These are phyloP conservation scores for Chenopodium formosanum DNA, from an alignment of 148 eudicot species.

Conservation along the genomic window DNA sequence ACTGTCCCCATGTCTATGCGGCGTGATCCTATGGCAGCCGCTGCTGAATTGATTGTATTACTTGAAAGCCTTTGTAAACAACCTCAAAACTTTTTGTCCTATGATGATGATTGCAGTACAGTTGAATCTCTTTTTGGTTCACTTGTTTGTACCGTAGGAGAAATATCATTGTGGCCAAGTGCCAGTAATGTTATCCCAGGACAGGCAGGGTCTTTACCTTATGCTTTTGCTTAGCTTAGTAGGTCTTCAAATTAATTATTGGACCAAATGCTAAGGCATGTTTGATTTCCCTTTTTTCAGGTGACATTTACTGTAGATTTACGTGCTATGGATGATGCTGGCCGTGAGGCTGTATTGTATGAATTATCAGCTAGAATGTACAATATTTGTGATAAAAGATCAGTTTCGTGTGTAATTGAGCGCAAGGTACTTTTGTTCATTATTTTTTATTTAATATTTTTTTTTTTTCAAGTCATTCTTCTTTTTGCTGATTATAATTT, in stretches of 20 bases:
- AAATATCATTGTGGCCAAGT: slow-evolving; percentile 94
- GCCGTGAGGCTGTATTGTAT: slow-evolving; percentile 77
- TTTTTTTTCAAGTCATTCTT: background rate
- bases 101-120: slow-evolving; percentile 60
- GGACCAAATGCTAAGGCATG: slow-evolving; percentile 1
- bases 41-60: slow-evolving; percentile 83
- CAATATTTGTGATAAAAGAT: slow-evolving; percentile 74
- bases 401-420: slow-evolving; percentile 82
- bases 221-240: slow-evolving; percentile 10
- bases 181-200: slow-evolving; percentile 99
- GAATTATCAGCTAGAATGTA: slow-evolving; percentile 78
- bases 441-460: background rate
- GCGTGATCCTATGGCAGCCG: slow-evolving; percentile 93
- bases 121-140: slow-evolving; percentile 74
- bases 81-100: slow-evolving; percentile 65
- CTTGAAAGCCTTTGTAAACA: slow-evolving; percentile 76
- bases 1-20: slow-evolving; percentile 99
- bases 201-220: slow-evolving; percentile 58
- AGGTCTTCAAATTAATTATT: background rate
- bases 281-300: slow-evolving; percentile 36
- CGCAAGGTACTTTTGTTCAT: slow-evolving; percentile 54
- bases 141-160: slow-evolving; percentile 98
- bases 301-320: slow-evolving; percentile 84
- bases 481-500: background rate
- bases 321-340: slow-evolving; percentile 87